These are phyloP conservation scores for Podaxis sp. DNA, from an alignment of 768 basidiomycete genomes.

Conservation along the genomic window DNA sequence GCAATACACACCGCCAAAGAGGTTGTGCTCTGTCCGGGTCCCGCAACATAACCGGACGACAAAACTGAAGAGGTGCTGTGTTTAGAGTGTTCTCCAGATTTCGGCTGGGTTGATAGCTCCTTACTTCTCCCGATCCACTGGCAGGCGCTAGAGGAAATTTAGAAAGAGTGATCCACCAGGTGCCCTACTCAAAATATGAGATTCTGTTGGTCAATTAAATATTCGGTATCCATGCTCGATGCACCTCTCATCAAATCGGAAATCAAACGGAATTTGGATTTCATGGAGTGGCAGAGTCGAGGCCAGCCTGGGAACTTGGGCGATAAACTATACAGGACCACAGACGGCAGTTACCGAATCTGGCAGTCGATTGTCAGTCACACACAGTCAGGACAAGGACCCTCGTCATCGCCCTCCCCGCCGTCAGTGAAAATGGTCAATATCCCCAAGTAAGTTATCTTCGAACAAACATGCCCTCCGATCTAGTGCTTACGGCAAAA, in stretches of 20 bases:
- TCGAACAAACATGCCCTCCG: background rate
- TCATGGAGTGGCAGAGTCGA: too few relatives aligned
- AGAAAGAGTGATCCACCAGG: too few relatives aligned
- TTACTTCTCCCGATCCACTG: too few relatives aligned
- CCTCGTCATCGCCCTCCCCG: constrained; percentile 33
- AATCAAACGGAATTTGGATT: too few relatives aligned
- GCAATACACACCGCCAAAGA: background rate
- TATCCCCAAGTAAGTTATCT: constrained; percentile 75
- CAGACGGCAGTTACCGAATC: constrained; percentile 31
- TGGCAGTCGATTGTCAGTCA: constrained; percentile 19
- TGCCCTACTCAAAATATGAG: too few relatives aligned
- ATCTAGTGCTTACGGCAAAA: constrained; percentile 13
- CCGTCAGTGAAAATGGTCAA: constrained; percentile 70
- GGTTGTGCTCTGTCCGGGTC: background rate
- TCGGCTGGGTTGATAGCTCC: too few relatives aligned
- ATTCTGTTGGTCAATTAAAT: too few relatives aligned
- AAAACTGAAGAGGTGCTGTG: too few relatives aligned
- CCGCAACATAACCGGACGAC: background rate
- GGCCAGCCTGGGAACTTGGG: constrained; percentile 12
- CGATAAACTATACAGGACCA: constrained; percentile 34
- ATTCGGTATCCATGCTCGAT: too few relatives aligned
- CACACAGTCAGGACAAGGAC: constrained; percentile 25
- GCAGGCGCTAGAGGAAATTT: too few relatives aligned
- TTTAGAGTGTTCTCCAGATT: too few relatives aligned
- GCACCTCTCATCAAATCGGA: too few relatives aligned